Conservation (phyloP, 2,329 filamentous ascomycete genomes). For the Elsinoe necatrix region DNA sequence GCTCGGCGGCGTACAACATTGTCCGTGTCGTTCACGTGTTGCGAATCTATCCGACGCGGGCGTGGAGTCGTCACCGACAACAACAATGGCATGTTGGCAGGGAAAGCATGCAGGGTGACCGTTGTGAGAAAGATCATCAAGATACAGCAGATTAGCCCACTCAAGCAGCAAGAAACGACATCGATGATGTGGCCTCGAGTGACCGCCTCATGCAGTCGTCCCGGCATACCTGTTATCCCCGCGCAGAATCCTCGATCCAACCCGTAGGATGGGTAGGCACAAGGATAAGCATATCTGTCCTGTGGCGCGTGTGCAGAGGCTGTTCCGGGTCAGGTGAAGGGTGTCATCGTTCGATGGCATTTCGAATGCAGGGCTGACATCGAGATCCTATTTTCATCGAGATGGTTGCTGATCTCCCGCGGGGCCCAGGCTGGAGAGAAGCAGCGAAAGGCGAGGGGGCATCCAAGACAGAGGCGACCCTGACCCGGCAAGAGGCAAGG, state of each 20-base stretch:
- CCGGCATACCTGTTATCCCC: background rate
- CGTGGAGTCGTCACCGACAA: background rate
- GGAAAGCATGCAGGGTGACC: constrained; percentile 1
- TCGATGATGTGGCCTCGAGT: background rate
- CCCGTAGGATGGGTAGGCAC: background rate
- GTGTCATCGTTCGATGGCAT: constrained; percentile 2
- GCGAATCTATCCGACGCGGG: background rate
- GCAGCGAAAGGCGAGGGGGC: background rate
- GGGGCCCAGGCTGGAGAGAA: background rate
- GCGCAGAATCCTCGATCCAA: background rate
- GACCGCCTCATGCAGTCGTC: background rate
- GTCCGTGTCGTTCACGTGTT: background rate
- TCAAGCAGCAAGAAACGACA: background rate
- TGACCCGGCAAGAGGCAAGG: background rate
- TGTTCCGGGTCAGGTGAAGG: constrained; percentile 2
- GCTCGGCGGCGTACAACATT: background rate
- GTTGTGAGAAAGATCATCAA: background rate
- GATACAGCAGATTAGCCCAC: background rate
- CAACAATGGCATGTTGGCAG: background rate
- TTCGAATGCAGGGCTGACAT: constrained; percentile 9
- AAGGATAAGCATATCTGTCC: background rate
- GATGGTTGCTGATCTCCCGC: constrained; percentile 10
- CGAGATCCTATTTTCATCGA: constrained; percentile 9
- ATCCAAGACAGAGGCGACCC: background rate
- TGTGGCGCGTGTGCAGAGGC: background rate